Base-by-base conservation (phyloP, 2,329 filamentous ascomycete species). In the Hawksworthiomyces lignivorus region DNA sequence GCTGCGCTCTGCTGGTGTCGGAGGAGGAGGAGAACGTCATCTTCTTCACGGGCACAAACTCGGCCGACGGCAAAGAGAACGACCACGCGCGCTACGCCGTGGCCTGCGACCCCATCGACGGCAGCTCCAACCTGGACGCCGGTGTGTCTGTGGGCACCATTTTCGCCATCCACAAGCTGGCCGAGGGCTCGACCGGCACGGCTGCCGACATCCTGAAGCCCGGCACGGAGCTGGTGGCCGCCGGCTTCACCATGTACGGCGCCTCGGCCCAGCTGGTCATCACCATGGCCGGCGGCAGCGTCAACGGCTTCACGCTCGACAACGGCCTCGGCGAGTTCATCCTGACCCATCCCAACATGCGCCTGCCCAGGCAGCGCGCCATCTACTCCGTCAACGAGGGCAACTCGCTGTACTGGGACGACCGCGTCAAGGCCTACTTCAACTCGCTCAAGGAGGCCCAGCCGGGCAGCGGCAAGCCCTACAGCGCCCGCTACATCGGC, bases 191-290 rank as follows among this genome's bases (percentile, higher is more conserved):
- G 12, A 72, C 68, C 46, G 85, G 84, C 50, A 82, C 75, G 46
- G 82, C 84, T 54, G 87, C 94, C 57, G 89, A 97, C 62, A 77
- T 98, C 47, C 76, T 97, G 46, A 82, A 81, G 64, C 85, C 92
- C 1, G 92, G 92, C 43, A 90, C 85, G 2, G 89, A 96, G 65
- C 78, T 97, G 52, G 77, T 97, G 17, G 90, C 92, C 27, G 82
- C 87, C 18, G 92, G 92, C n/a, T 98, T 98, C 75, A 98, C 92
- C 65, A 98, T 98, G 92, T 98, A 98, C 68, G 92, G 92, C 59
- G 92, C 92, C 53, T 96, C 89, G 4, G 82, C 92, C 4, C 90
- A 97, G 70, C 75, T 98, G 34, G 92, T 98, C 56, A 84, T 98
- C 60, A 98, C 92, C 53, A 96, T 97, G 88, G 86, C 84, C 66